Conservation (phyloP, 1,284 basidiomycete genomes). For the Moniliella sp. region DNA sequence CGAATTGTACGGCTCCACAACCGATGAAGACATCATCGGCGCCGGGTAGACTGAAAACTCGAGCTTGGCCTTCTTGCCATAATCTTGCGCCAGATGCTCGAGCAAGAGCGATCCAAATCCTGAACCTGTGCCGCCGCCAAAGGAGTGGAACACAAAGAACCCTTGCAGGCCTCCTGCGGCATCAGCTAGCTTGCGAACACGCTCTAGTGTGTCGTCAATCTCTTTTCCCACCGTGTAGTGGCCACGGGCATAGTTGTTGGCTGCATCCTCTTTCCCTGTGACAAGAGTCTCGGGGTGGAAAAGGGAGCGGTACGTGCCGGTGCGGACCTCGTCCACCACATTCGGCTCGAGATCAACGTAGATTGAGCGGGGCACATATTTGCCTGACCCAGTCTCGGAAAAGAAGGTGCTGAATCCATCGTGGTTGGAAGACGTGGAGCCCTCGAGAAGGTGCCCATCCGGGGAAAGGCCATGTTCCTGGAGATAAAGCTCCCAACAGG, state of each 20-base stretch:
- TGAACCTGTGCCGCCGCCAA: conserved; percentile 96
- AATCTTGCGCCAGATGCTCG: conserved; percentile 84
- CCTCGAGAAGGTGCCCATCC: conserved; percentile 36
- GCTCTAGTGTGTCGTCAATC: conserved; percentile 67
- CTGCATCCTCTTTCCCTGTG: conserved; percentile 95
- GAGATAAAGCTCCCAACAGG: conserved; percentile 45
- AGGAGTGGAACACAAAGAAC: conserved; percentile 99
- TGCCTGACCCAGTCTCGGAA: conserved; percentile 31
- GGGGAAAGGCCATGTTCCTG: conserved; percentile 70
- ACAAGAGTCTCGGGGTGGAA: conserved; percentile 99
- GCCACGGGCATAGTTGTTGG: conserved; percentile 71
- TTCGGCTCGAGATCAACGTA: conserved; percentile 89
- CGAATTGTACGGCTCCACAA: conserved; percentile 97
- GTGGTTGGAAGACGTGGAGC: conserved; percentile 56
- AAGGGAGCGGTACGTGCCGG: conserved; percentile 71
- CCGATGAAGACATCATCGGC: conserved; percentile 57
- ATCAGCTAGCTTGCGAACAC: conserved; percentile 80
- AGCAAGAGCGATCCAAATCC: conserved; percentile 92
- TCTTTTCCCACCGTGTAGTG: conserved; percentile 89
- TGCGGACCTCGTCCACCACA: conserved; percentile 85
- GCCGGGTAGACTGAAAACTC: conserved; percentile 90
- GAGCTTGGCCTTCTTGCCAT: conserved; percentile 98
- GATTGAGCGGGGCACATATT: conserved; percentile 89
- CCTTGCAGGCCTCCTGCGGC: conserved; percentile 95
- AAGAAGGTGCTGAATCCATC: conserved; percentile 81